A percentile compares a stretch with the other conserved stretches of the same genome.
Evolutionary conservation across 768 basidiomycete genomes (phyloP).

Genomic region (Mycena capillaripes): DNA sequence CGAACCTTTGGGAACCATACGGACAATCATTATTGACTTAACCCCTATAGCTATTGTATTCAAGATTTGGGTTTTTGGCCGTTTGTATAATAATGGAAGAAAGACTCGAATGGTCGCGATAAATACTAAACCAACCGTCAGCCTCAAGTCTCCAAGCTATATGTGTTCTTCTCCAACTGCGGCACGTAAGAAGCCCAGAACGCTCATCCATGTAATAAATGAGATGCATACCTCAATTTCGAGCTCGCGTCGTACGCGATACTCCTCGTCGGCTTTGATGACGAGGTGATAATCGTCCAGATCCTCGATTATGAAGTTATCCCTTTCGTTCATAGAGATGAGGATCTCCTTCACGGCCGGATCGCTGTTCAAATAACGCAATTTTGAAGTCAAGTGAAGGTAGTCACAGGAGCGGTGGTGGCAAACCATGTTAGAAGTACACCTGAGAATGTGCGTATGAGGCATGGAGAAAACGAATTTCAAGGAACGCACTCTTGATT

Average conservation of each 20-base stretch:
- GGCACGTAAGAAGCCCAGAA: slow-evolving; percentile 17
- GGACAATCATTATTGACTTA: no score
- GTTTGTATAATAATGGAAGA: no score
- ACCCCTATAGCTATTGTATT: background rate
- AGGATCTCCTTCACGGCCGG: slow-evolving; percentile 92
- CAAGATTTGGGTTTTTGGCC: background rate
- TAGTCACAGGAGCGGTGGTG: background rate
- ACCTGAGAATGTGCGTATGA: background rate
- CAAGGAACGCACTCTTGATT: slow-evolving; percentile 15
- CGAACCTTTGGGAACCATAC: background rate
- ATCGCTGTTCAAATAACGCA: slow-evolving; percentile 80
- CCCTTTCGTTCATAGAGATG: slow-evolving; percentile 84
- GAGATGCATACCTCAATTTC: slow-evolving; percentile 80
- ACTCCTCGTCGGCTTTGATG: slow-evolving; percentile 87
- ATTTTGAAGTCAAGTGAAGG: background rate
- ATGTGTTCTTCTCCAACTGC: slow-evolving; percentile 90
- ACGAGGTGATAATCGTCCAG: slow-evolving; percentile 88
- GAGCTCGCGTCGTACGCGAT: slow-evolving; percentile 76
- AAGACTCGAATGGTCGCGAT: no score
- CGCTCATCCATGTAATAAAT: background rate
- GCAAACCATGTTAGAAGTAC: slow-evolving; percentile 33
- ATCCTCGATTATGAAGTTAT: slow-evolving; percentile 88
- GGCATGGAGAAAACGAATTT: background rate
- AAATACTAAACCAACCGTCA: no score
- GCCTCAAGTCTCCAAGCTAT: slow-evolving; percentile 73